Conservation (phyloP, 768 basidiomycete genomes). For the Sutorius australiensis region DNA sequence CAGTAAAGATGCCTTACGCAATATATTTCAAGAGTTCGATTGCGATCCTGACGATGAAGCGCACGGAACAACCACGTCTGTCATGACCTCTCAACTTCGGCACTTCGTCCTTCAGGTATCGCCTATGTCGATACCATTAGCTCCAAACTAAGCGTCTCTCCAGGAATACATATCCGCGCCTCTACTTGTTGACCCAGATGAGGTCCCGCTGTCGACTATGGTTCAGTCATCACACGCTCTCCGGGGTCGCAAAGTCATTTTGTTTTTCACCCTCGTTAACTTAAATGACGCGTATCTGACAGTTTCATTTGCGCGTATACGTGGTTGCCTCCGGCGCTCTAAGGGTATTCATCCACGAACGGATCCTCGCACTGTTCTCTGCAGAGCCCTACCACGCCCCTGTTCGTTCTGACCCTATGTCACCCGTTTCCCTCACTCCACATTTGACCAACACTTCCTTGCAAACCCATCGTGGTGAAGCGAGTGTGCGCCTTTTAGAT, state of each 20-base stretch:
- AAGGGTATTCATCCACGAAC: conserved; percentile 74
- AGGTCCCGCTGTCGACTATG: conserved; percentile 31
- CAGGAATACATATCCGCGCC: conserved; percentile 86
- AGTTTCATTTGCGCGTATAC: conserved; percentile 96
- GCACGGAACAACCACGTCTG: conserved; percentile 44
- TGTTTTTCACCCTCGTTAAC: not conserved
- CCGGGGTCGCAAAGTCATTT: conserved; percentile 58
- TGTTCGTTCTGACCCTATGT: conserved; percentile 22
- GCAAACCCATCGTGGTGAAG: conserved; percentile 64
- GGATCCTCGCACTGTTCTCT: conserved; percentile 87
- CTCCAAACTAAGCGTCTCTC: not conserved
- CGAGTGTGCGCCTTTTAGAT: conserved; percentile 70
- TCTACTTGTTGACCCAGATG: conserved; percentile 68
- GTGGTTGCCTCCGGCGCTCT: conserved; percentile 75
- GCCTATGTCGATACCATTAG: not conserved
- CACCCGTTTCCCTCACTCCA: conserved; percentile 42
- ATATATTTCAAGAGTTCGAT: conserved; percentile 83
- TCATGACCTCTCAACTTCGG: conserved; percentile 82
- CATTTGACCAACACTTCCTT: conserved; percentile 94
- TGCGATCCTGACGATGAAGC: conserved; percentile 47
- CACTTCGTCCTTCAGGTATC: conserved; percentile 94
- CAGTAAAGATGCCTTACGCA: conserved; percentile 62
- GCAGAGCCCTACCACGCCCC: conserved; percentile 63
- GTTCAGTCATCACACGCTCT: conserved; percentile 22
- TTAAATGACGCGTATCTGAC: conserved; percentile 14